These are phyloP conservation scores for Rubia tinctorum DNA, from an alignment of 305 asterid species.

Conservation along the genomic window DNA sequence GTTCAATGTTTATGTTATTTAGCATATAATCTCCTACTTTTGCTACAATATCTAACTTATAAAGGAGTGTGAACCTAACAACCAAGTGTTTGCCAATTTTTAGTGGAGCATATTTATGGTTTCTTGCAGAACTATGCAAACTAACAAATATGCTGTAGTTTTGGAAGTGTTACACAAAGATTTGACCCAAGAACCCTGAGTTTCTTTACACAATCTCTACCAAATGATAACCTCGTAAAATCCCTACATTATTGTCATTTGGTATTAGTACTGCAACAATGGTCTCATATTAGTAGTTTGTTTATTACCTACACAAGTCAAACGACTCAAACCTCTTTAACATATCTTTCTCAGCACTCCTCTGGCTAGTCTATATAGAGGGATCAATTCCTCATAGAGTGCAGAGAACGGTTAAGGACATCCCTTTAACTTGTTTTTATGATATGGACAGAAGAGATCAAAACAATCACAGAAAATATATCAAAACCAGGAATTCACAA, in stretches of 20 bases:
- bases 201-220: not conserved
- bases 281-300: not conserved
- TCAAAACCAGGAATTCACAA: not conserved
- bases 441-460: not conserved
- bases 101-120: not conserved
- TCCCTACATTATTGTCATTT: not conserved
- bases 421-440: not conserved
- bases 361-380: not conserved
- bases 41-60: not conserved
- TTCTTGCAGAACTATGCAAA: not conserved
- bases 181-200: not conserved
- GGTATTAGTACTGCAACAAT: not conserved
- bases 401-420: not conserved
- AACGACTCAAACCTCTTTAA: not conserved
- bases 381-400: not conserved
- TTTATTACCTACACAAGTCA: not conserved
- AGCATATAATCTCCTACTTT: not conserved
- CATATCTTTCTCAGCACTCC: not conserved
- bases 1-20: not conserved
- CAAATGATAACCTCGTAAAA: not conserved
- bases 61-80: slow-evolving; percentile 6
- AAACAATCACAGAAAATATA: not conserved
- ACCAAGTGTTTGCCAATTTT: not conserved
- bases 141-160: not conserved
- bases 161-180: not conserved